Conservation (phyloP, 2,329 filamentous ascomycete genomes). For the Rhinocladiella similis region DNA sequence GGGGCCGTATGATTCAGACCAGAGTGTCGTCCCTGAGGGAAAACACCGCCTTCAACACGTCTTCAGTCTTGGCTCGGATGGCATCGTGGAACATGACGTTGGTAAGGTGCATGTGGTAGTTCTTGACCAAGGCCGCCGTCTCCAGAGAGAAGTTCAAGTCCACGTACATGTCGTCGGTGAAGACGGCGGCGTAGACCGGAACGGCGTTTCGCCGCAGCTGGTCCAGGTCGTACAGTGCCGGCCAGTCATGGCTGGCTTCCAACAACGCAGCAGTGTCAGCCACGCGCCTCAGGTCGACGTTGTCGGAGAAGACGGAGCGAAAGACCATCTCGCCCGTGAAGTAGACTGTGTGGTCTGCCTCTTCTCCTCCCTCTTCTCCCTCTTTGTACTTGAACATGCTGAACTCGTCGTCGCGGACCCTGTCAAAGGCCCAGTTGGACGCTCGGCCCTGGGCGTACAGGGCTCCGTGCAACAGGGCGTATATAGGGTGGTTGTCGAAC, state of each 20-base stretch:
- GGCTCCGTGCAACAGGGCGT: slow-evolving; percentile 82
- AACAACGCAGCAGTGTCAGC: slow-evolving; percentile 69
- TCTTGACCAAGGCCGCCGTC: slow-evolving; percentile 73
- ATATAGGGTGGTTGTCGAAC: slow-evolving; percentile 78
- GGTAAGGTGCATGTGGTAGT: slow-evolving; percentile 78
- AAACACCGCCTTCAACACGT: slow-evolving; percentile 76
- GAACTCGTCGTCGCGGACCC: slow-evolving; percentile 41
- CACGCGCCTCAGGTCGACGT: slow-evolving; percentile 71
- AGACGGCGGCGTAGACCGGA: slow-evolving; percentile 82
- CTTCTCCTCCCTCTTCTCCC: slow-evolving; percentile 36
- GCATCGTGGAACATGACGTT: slow-evolving; percentile 88
- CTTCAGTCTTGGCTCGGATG: slow-evolving; percentile 69
- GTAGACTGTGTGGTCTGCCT: slow-evolving; percentile 54
- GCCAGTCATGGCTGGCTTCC: slow-evolving; percentile 70
- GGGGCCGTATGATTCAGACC: too few relatives aligned
- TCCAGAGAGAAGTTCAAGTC: slow-evolving; percentile 72
- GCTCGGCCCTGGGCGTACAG: slow-evolving; percentile 75
- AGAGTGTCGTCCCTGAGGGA: slow-evolving; percentile 69
- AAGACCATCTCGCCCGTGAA: slow-evolving; percentile 85
- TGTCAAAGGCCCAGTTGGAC: slow-evolving; percentile 73
- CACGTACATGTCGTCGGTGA: slow-evolving; percentile 90
- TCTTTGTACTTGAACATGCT: slow-evolving; percentile 35
- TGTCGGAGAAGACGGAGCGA: slow-evolving; percentile 46
- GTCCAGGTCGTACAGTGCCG: slow-evolving; percentile 70
- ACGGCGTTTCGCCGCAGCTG: slow-evolving; percentile 76